Conservation (phyloP, 768 basidiomycete species). For the Psilocybe cubensis region DNA sequence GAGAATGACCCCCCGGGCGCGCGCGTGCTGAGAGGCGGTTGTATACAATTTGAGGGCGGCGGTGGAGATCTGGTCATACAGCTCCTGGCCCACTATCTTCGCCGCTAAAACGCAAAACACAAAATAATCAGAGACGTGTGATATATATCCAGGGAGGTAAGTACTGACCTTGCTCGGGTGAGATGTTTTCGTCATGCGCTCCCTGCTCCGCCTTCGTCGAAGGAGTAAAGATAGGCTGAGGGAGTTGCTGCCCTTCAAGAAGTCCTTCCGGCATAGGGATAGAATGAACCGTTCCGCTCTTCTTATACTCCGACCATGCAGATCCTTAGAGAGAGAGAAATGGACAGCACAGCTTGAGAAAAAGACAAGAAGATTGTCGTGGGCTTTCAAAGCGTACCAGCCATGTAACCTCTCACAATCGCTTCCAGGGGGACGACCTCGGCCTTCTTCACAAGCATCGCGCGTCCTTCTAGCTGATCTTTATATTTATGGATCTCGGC, state of each 20-base stretch:
- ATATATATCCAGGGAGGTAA: neutral
- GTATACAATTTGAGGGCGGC: constrained; percentile 70
- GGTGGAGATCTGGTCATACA: constrained; percentile 63
- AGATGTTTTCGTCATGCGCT: constrained; percentile 94
- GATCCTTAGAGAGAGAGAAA: constrained; percentile 65
- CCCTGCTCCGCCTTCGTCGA: constrained; percentile 97
- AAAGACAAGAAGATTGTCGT: neutral
- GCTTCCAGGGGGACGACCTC: constrained; percentile 91
- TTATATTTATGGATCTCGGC: constrained; percentile 72
- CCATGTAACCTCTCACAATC: constrained; percentile 94
- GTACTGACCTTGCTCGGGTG: constrained; percentile 71
- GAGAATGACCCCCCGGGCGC: constrained; percentile 81
- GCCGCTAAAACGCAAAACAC: too few species aligned
- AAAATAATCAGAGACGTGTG: too few species aligned
- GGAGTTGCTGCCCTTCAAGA: constrained; percentile 84
- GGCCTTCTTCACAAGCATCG: constrained; percentile 92
- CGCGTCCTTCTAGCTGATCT: constrained; percentile 77
- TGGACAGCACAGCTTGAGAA: constrained; percentile 1
- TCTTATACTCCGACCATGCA: constrained; percentile 94
- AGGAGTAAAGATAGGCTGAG: constrained; percentile 89
- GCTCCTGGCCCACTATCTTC: constrained; percentile 64
- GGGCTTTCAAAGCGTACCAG: constrained; percentile 55
- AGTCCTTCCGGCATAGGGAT: constrained; percentile 76
- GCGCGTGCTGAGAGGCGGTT: constrained; percentile 75
- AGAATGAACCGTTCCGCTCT: constrained; percentile 85